Evolutionary conservation across 2,329 filamentous ascomycete species (phyloP), one percentile per base, ranked within the genome.

Genomic region (Fusarium proliferatum): DNA sequence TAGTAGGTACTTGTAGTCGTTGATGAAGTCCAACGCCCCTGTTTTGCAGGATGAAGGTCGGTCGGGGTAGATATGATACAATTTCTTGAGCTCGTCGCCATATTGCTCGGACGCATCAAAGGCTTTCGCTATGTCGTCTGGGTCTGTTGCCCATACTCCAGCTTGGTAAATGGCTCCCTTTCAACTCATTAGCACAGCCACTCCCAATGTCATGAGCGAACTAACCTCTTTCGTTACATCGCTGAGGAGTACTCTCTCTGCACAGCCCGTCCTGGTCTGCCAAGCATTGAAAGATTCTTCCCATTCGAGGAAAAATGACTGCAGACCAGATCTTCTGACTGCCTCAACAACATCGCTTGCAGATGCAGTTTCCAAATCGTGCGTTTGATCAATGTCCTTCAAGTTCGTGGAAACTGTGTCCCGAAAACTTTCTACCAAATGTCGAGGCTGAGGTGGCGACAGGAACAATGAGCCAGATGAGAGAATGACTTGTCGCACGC

Each of bases 391-490:
- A 76, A 51, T 10, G 3, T 17, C 17, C 30, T 43, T 23, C 30
- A 59, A 15, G 10, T 61, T 23, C 26, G 55, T 41, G 39, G 23
- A 51, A 34, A 69, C 12, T 4, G 9, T 43, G 2, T 52, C 36
- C 1, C 43, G 51, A 2, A 69, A 5, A 5, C n/a, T 42, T 19
- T 4, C 45, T 9, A 53, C 49, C 0, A 33, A 8, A 0, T 30
- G 19, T 3, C 33, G 17, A 9, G 84, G 82, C 21, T 84, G 78
- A 21, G 85, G 85, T 1, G 83, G 82, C 0, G 85, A 86, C 0
- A 86, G 69, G 53, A 82, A 80, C 2, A 86, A 70, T 7, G 83
- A 82, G 9, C 85, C 85, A 0, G 84, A 86, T 28, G 81, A 79
- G 11, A 86, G 58, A 8, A 85, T 78, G 8, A 77, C 81, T 48